Conservation (phyloP, 495 filamentous ascomycete species). For the Cladorrhinum samala region DNA sequence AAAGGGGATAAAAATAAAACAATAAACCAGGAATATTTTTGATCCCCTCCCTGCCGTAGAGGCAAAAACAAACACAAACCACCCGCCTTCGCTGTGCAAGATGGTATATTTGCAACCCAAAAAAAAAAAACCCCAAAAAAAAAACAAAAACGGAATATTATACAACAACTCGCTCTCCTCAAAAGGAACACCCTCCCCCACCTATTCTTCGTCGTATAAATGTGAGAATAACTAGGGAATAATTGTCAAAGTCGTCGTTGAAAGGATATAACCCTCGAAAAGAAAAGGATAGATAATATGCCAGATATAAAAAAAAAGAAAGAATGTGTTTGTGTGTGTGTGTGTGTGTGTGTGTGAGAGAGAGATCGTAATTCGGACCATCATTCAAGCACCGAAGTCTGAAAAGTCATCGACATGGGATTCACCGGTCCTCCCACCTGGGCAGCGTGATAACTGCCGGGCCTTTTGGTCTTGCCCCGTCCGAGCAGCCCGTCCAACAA, state of each 20-base stretch:
- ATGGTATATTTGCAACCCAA: constrained; percentile 8
- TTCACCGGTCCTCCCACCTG: constrained; percentile 1
- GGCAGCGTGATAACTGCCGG: constrained; percentile 9
- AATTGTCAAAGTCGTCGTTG: too few species aligned
- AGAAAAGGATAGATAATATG: neutral
- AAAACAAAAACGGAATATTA: neutral
- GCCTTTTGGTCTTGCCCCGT: neutral
- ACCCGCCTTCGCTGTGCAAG: neutral
- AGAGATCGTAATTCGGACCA: neutral
- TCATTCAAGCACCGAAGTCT: constrained; percentile 17
- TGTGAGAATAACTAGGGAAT: too few species aligned
- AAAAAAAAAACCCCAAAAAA: neutral
- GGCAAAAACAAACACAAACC: constrained; percentile 10
- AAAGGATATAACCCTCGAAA: too few species aligned
- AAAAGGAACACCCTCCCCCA: too few species aligned
- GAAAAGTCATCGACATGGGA: constrained; percentile 20
- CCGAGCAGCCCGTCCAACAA: neutral
- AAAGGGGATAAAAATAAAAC: too few species aligned
- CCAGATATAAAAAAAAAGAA: neutral
- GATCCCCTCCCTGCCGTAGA: too few species aligned
- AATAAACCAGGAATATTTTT: neutral
- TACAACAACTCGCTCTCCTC: neutral
- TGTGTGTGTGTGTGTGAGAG: too few species aligned
- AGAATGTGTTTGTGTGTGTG: neutral
- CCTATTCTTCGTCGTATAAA: too few species aligned